Evolutionary conservation across 371 early-diverging fungal genomes (phyloP).

Genomic region (Dinochytrium kinnereticum): DNA sequence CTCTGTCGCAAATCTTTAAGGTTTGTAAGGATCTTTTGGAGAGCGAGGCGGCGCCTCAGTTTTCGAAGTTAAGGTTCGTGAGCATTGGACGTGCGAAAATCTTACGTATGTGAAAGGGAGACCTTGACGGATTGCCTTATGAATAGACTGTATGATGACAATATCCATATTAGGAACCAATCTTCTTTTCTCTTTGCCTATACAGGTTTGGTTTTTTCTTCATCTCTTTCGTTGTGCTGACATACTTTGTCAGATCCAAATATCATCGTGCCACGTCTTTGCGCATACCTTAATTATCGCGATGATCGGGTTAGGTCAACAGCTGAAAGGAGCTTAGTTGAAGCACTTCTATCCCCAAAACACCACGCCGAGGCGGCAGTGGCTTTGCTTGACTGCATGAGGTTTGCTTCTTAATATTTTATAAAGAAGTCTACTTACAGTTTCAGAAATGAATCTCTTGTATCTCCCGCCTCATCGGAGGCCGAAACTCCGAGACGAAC

Average conservation of each 20-base stretch:
- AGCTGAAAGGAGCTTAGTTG: background rate
- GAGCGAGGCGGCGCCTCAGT: background rate
- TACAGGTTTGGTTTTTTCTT: background rate
- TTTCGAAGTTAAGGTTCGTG: background rate
- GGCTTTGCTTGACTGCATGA: slow-evolving; percentile 2
- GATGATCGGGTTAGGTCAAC: slow-evolving; percentile 14
- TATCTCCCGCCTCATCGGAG: too few species aligned
- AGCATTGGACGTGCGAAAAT: too few species aligned
- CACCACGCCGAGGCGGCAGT: background rate
- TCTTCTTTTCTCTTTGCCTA: background rate
- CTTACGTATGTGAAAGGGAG: background rate
- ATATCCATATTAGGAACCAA: background rate
- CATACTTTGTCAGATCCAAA: background rate
- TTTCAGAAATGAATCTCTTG: too few species aligned
- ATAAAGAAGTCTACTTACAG: too few species aligned
- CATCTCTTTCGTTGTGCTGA: background rate
- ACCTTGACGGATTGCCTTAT: background rate
- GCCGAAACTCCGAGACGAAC: too few species aligned
- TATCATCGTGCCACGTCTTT: background rate
- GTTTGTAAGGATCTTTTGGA: background rate
- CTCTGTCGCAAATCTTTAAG: background rate
- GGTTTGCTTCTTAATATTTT: too few species aligned
- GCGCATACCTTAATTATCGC: background rate
- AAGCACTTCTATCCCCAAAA: background rate
- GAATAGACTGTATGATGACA: slow-evolving; percentile 12